These are phyloP conservation scores for Podila epigama DNA, from an alignment of 192 early-diverging fungal genomes.

Conservation along the genomic window DNA sequence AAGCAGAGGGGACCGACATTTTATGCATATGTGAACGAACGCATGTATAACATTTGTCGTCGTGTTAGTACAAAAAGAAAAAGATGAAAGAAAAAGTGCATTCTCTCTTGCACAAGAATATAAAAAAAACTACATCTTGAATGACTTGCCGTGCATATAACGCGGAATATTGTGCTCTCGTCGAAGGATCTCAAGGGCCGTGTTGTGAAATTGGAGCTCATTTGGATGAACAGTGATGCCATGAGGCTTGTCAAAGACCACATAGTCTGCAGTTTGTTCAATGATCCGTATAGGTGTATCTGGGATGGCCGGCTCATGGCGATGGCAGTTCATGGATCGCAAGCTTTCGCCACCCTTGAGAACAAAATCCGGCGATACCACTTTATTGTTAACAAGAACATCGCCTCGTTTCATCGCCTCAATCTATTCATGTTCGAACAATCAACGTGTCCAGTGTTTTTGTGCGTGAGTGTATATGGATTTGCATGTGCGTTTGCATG, in stretches of 20 bases:
- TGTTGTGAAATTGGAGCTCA: constrained; percentile 39
- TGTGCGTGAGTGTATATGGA: not conserved
- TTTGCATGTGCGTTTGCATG: too few relatives aligned
- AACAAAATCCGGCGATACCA: constrained; percentile 25
- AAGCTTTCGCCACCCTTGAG: constrained; percentile 41
- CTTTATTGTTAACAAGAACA: constrained; percentile 23
- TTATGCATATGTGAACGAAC: too few relatives aligned
- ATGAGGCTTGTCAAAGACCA: constrained; percentile 41
- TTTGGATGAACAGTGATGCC: constrained; percentile 46
- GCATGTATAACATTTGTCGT: too few relatives aligned
- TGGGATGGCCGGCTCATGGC: constrained; percentile 37
- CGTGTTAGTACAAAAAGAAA: not conserved
- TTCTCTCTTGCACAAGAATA: not conserved
- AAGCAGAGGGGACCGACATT: too few relatives aligned
- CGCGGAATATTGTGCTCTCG: constrained; percentile 36
- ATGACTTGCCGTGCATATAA: constrained; percentile 35
- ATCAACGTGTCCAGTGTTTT: not conserved
- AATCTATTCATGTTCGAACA: too few relatives aligned
- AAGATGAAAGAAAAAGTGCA: not conserved
- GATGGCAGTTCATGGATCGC: constrained; percentile 34
- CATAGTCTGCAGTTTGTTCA: constrained; percentile 31
- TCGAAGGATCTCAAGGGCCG: constrained; percentile 39
- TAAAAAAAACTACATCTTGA: not conserved
- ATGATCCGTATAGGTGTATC: constrained; percentile 31
- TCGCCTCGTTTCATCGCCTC: constrained; percentile 40